Evolutionary conservation across 768 basidiomycete genomes (phyloP), one percentile per base, ranked within the genome.

Genomic region (Suillus paluster): DNA sequence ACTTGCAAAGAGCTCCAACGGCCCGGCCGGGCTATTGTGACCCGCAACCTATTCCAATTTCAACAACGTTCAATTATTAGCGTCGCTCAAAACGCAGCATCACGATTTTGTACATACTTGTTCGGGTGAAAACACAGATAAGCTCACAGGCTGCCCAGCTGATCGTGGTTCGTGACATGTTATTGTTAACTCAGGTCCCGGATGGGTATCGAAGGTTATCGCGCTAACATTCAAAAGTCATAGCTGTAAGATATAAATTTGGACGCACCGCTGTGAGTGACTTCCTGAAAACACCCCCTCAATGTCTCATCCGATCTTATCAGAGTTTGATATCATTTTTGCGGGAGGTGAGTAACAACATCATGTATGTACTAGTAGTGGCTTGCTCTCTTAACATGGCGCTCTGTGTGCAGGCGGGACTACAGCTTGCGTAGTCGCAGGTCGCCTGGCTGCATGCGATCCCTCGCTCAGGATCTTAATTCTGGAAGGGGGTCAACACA

Each of bases 401-500:
- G 25, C 17, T 9, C 48, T 50, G 27, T 58, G n/a, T n/a, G n/a
- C n/a, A n/a, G n/a, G n/a, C n/a, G n/a, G n/a, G n/a, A n/a, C n/a
- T n/a, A n/a, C n/a, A n/a, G n/a, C n/a, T n/a, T n/a, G n/a, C n/a
- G n/a, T n/a, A n/a, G n/a, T n/a, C n/a, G n/a, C n/a, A n/a, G n/a
- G n/a, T n/a, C n/a, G n/a, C n/a, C n/a, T n/a, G n/a, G n/a, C n/a
- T n/a, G n/a, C n/a, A n/a, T n/a, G n/a, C n/a, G n/a, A n/a, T n/a
- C n/a, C n/a, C n/a, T n/a, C n/a, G n/a, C n/a, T n/a, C n/a, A n/a
- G n/a, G n/a, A n/a, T n/a, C n/a, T n/a, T n/a, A n/a, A n/a, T n/a
- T n/a, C n/a, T n/a, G n/a, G n/a, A n/a, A n/a, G n/a, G 61, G 9
- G 73, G 73, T 3, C 66, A 63, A 21, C 66, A 66, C 46, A 64